Evolutionary conservation across 2,329 filamentous ascomycete genomes (phyloP), one percentile per base, ranked within the genome.

Genomic region (Knufia petricola): DNA sequence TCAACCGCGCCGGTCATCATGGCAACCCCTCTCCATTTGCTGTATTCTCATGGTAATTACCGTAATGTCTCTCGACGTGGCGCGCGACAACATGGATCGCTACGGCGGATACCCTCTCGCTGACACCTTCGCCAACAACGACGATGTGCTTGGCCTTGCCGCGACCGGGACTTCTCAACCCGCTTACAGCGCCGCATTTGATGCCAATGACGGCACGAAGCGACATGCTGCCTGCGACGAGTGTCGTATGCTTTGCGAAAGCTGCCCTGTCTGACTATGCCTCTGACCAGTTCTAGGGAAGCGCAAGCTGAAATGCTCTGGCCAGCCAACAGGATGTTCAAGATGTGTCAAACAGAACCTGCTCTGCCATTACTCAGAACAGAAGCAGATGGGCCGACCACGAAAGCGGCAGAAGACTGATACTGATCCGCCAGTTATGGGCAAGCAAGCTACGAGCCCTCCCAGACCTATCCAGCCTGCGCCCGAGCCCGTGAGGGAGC

Each of bases 281-380:
- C 58, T 51, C 30, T 20, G 44, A 21, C 52, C 45, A 31, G 37
- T 15, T 20, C 40, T 50, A 72, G 69, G 69, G 51, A 68, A 67
- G 55, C 64, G 69, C 36, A 73, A 73, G 54, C 57, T 72, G 49
- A 72, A 71, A 62, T 73, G 70, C 58, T 71, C 70, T 1, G 69
- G 70, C 2, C 67, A 72, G 49, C 42, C 58, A n/a, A 55, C 55
- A 8, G 69, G 69, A 6, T 72, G 69, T 50, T 60, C 55, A 47
- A 64, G 69, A 48, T 72, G 69, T 51, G 46, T 63, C 31, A 68
- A 66, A 44, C 68, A 72, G 50, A 59, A 59, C 3, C 58, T 72
- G 20, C 42, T 48, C 43, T 72, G 69, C 52, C 65, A 69, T 48
- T 72, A 72, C 55, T 72, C 69, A 3, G 55, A 65, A 48, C 69